Evolutionary conservation across 1,139 yeast species (phyloP), one percentile per base, ranked within the genome.

Genomic region (Candida sp.): DNA sequence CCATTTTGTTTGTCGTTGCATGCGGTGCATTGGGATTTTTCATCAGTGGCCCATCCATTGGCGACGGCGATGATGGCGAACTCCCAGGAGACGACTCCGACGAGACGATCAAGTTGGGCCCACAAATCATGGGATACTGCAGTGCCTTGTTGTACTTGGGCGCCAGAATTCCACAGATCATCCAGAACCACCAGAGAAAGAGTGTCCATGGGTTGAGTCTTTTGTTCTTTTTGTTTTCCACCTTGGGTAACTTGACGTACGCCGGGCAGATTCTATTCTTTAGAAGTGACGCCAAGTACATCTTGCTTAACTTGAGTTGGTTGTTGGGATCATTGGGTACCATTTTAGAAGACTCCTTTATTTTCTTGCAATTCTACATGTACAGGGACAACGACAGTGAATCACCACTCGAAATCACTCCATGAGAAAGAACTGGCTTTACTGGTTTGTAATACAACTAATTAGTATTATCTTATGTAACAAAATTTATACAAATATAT

Each of bases 91-190:
- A 51, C n/a, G 50, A 51, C n/a, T 50, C 51, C 9, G 49, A 58
- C 27, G 54, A 51, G 8, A 32, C 27, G n/a, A 72, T 82, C 44
- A 61, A 65, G n/a, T 52, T 80, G 39, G 89, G 89, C 1, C 88
- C 96, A 2, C 91, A 86, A 65, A 59, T 86, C 4, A 73, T 86
- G 58, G 96, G 96, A 6, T 90, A 89, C 67, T 59, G 83, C 4
- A 85, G 92, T 3, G 96, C 96, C 0, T 57, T 75, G 1, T 73
- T 89, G 49, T 89, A 89, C 64, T 75, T 89, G 58, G 86, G 90
- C 7, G 96, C 96, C 2, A 74, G 96, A 55, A 78, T 89, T 50
- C 96, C 96, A 1, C 96, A 89, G 67, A 89, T 89, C 53, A 68
- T 85, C 54, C 91, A 86, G 63, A 89, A 89, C 67, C 81, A 87